Evolutionary conservation across 441 rosid species (phyloP).

Genomic region (Lagerstroemia fauriei): DNA sequence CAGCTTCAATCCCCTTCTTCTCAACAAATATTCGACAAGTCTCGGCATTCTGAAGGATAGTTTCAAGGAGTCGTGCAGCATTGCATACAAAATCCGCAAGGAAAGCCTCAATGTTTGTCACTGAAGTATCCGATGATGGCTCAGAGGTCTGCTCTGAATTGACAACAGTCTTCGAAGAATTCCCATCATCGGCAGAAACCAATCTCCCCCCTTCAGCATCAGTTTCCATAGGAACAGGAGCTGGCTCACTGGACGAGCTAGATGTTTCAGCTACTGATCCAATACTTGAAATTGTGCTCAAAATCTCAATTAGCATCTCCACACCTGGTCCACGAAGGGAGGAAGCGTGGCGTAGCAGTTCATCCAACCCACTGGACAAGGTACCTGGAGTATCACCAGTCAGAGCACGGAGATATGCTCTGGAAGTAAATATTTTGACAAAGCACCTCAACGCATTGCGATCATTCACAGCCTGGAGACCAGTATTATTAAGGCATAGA

Average conservation of each 20-base stretch:
- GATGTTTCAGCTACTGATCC: constrained; percentile 73
- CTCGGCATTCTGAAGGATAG: constrained; percentile 95
- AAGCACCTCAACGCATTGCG: constrained; percentile 82
- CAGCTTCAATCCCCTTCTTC: constrained; percentile 88
- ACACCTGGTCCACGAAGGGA: constrained; percentile 84
- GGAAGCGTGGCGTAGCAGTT: constrained; percentile 90
- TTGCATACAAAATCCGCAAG: constrained; percentile 85
- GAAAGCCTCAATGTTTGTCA: constrained; percentile 58
- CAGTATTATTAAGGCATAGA: constrained; percentile 81
- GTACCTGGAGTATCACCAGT: constrained; percentile 79
- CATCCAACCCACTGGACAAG: constrained; percentile 90
- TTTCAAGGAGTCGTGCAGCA: constrained; percentile 86
- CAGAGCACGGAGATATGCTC: constrained; percentile 73
- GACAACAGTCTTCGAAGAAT: constrained; percentile 44
- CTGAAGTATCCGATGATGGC: constrained; percentile 57
- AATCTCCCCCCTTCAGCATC: constrained; percentile 61
- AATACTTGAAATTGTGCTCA: constrained; percentile 54
- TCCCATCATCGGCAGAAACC: constrained; percentile 42
- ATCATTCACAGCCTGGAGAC: constrained; percentile 89
- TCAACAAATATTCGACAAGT: constrained; percentile 90
- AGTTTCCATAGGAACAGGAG: constrained; percentile 90
- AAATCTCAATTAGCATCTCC: constrained; percentile 86
- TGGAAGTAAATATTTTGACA: constrained; percentile 84
- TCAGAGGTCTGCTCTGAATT: constrained; percentile 54
- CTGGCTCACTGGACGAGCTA: constrained; percentile 48